Percentiles rank a stretch among this genome's conserved stretches.
phyloP scores from a whole-genome alignment of 2,329 filamentous ascomycete genomes.

The Aspergillus sp. region DNA sequence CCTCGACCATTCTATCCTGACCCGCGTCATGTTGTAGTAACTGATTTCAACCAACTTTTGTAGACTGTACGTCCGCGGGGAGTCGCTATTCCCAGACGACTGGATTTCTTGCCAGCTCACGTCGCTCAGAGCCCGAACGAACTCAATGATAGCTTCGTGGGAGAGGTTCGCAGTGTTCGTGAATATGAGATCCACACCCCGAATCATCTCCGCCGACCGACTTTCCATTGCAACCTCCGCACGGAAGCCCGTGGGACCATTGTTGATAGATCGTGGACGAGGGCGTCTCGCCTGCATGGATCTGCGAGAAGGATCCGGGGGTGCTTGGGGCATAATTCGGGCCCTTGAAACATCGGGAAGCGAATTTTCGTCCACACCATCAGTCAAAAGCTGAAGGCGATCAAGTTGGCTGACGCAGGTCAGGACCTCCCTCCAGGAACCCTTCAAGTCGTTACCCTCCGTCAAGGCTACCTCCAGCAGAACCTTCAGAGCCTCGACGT shows the following conservation, averaged over 20 bases:
- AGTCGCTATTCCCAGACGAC: constrained; percentile 91
- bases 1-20: constrained; percentile 95
- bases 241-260: constrained; percentile 50
- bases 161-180: constrained; percentile 90
- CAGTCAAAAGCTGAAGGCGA: constrained; percentile 85
- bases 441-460: constrained; percentile 80
- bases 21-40: constrained; percentile 99
- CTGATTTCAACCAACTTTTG: constrained; percentile 98
- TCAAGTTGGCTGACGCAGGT: constrained; percentile 95
- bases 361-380: constrained; percentile 84
- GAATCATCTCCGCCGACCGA: constrained; percentile 84
- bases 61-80: constrained; percentile 89
- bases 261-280: constrained; percentile 39
- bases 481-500: constrained; percentile 87
- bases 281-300: constrained; percentile 54
- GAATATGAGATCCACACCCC: constrained; percentile 90
- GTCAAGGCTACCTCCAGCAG: constrained; percentile 86
- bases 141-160: constrained; percentile 90
- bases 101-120: constrained; percentile 99
- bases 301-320: constrained; percentile 51
- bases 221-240: constrained; percentile 85
- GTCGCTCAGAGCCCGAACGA: constrained; percentile 83
- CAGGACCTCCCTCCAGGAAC: constrained; percentile 91
- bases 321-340: constrained; percentile 56
- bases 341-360: constrained; percentile 88